Evolutionary conservation across 139 green algal species (phyloP), one percentile per base, ranked within the genome.

Genomic region (Chlamydomonas sp.): DNA sequence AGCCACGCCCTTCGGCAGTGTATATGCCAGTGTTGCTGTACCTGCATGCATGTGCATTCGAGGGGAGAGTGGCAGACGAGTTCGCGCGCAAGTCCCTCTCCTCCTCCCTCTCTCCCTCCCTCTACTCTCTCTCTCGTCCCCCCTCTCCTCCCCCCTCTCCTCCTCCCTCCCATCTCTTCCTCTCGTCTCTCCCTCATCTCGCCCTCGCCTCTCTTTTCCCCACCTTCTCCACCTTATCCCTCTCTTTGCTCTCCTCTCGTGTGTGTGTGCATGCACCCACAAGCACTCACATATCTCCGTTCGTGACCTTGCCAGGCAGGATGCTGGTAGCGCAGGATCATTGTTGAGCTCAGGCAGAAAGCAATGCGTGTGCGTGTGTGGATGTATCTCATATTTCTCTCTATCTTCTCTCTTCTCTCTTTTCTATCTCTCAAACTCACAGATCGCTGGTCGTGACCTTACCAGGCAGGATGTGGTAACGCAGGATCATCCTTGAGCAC

Each of bases 311-410:
- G n/a, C 39, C 39, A 50, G 39, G 39, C 39, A 50, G 39, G 13
- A 60, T 60, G 49, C 43, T 28, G 49, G 49, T 60, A 60, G 8
- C 22, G 49, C 49, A 60, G 30, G 49, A n/a, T 6, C 26, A 62
- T 54, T 26, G 43, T 54, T 13, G 16, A 54, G n/a, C n/a, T n/a
- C n/a, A n/a, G n/a, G n/a, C n/a, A n/a, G n/a, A n/a, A n/a, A n/a
- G n/a, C n/a, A n/a, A n/a, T n/a, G n/a, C n/a, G n/a, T n/a, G n/a
- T n/a, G n/a, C n/a, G n/a, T n/a, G n/a, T n/a, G n/a, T n/a, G n/a
- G n/a, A 54, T 20, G 20, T 20, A 54, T 26, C 13, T 54, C 43
- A 13, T 20, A 26, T 13, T 13, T 26, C 43, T 26, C 16, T 54
- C 13, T 54, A 13, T 26, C 43, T 54, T 26, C 43, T 20, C 13